Evolutionary conservation across 495 filamentous ascomycete genomes (phyloP), one percentile per base, ranked within the genome.

Genomic region (Cudoniella acicularis): DNA sequence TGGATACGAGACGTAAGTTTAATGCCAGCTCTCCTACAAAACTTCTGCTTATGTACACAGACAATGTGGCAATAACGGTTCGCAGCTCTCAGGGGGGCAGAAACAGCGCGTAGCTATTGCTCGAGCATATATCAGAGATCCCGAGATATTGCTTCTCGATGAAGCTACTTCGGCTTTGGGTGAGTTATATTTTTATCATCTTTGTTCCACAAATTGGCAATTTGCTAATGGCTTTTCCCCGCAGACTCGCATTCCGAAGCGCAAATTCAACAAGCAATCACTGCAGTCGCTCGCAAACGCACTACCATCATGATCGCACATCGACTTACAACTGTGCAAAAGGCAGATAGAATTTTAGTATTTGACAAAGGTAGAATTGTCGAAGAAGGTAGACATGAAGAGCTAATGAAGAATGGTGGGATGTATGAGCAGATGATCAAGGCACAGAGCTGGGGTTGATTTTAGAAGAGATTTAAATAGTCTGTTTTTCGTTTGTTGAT

Each of bases 281-380:
- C 71, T 22, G 58, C 62, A 55, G 89, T 85, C 63, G 78, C 88
- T 1, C 75, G 78, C 52, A 87, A 85, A 10, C 84, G 87, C 49
- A 96, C 91, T 0, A 91, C 90, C 1, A 84, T 96, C 52, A 87
- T 91, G 20, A 89, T 96, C 40, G 82, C 86, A n/a, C 91, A 96
- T 72, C 75, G 90, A 1, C 69, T 94, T 47, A 77, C 78, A 20
- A 93, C 89, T n/a, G 86, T 94, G 21, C 77, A 81, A 23, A 85
- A 85, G 62, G 89, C 89, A 0, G 86, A 92, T 70, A 70, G 79
- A 10, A 96, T 94, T 48, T 85, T 90, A 61, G 81, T 90, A 64
- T 80, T 96, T 58, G 86, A 91, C 58, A 78, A 75, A 3, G 89
- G 89, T 0, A 68, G 65, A 40, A 80, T 87, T 57, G 77, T 88